Conservation (phyloP, 78 protist species). For the Dictyostelium purpureum region DNA sequence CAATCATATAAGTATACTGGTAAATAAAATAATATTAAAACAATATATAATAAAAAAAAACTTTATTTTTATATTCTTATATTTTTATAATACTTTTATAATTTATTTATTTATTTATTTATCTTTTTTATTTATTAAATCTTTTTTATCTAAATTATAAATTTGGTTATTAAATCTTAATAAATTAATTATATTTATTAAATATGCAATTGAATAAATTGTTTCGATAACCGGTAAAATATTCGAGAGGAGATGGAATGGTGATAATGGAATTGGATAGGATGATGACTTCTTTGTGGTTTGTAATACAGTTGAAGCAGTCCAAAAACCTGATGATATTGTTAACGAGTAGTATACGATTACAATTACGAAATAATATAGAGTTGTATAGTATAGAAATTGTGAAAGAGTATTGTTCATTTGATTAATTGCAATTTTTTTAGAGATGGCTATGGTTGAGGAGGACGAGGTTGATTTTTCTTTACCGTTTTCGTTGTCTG, state of each 20-base stretch:
- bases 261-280: too few species aligned
- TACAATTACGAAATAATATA: neutral
- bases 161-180: too few species aligned
- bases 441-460: neutral
- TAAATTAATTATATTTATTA: too few species aligned
- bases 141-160: too few species aligned
- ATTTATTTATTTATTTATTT: neutral
- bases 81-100: neutral
- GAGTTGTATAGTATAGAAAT: neutral
- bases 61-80: neutral
- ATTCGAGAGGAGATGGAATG: too few species aligned
- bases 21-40: neutral
- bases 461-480: neutral
- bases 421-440: neutral
- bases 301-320: too few species aligned
- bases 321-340: slow-evolving; percentile 5
- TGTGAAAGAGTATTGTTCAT: neutral
- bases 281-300: too few species aligned
- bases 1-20: slow-evolving; percentile 40
- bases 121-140: neutral
- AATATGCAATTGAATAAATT: too few species aligned
- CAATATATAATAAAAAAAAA: neutral
- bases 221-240: too few species aligned
- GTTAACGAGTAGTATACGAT: neutral
- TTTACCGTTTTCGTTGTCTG: neutral